A percentile compares a stretch with the other conserved stretches of the same genome.
Conservation (phyloP, 2,329 filamentous ascomycete species). For the Biscogniauxia marginata region DNA sequence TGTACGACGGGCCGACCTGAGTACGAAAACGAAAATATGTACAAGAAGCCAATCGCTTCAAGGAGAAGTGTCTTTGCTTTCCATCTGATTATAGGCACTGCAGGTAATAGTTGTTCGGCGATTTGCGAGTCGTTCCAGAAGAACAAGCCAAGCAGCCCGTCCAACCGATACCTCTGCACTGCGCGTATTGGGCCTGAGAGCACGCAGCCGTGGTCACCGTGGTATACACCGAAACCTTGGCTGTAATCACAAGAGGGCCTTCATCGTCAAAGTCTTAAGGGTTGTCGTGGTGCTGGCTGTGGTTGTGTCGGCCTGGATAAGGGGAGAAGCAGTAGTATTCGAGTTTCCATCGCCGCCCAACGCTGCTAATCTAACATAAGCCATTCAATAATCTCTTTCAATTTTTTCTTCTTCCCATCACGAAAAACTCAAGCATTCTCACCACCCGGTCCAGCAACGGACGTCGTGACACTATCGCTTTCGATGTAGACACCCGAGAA, state of each 20-base stretch:
- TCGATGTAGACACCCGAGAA: conserved; percentile 73
- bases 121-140: conserved; percentile 33
- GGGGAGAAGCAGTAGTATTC: conserved; percentile 1
- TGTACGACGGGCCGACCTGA: not conserved
- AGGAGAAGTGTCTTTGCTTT: not conserved
- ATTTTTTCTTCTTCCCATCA: too few species aligned
- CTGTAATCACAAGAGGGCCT: not conserved
- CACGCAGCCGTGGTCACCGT: conserved; percentile 17
- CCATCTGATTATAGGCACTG: conserved; percentile 30
- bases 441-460: conserved; percentile 23
- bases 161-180: conserved; percentile 38
- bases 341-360: conserved; percentile 7
- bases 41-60: not conserved
- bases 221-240: not conserved
- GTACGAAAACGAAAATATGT: not conserved
- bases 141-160: conserved; percentile 35
- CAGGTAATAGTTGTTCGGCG: conserved; percentile 34
- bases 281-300: not conserved
- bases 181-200: conserved; percentile 30
- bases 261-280: conserved; percentile 7
- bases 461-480: conserved; percentile 44
- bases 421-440: not conserved
- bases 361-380: conserved; percentile 8
- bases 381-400: not conserved
- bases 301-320: not conserved